A percentile compares a stretch with the other conserved stretches of the same genome.
phyloP scores from a whole-genome alignment of 257 asterid genomes.

The Prunella vulgaris region DNA sequence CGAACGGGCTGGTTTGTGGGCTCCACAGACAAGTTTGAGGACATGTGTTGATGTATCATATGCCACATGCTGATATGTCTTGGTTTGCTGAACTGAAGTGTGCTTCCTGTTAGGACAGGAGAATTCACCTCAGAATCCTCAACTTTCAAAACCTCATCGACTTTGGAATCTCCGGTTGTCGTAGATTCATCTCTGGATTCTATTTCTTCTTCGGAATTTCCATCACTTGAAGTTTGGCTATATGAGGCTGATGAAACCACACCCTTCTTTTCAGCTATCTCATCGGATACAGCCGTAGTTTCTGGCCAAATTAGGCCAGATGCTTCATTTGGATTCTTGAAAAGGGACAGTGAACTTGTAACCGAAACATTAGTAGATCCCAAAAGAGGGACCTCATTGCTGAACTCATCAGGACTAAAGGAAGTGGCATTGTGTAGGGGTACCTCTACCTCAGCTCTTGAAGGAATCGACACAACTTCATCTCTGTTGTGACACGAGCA shows the following conservation, averaged over 20 bases:
- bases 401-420: not conserved
- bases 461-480: constrained; percentile 11
- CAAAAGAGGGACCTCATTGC: constrained; percentile 4
- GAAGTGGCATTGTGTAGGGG: no score
- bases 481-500: constrained; percentile 26
- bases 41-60: constrained; percentile 49
- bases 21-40: constrained; percentile 27
- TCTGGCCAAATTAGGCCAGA: constrained; percentile 17
- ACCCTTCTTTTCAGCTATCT: constrained; percentile 18
- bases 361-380: constrained; percentile 7
- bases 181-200: constrained; percentile 19
- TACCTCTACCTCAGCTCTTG: not conserved
- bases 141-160: not conserved
- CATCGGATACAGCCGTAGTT: constrained; percentile 29
- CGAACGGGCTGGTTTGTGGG: constrained; percentile 1
- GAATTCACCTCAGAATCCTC: constrained; percentile 12
- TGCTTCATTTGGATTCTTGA: constrained; percentile 22
- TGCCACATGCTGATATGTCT: constrained; percentile 59
- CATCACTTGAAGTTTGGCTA: constrained; percentile 21
- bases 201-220: constrained; percentile 26
- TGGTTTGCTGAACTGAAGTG: constrained; percentile 35
- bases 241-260: constrained; percentile 27
- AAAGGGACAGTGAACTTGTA: not conserved
- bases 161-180: constrained; percentile 23
- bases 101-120: constrained; percentile 11